A percentile compares a stretch with the other conserved stretches of the same genome.
Conservation (phyloP, 2,329 filamentous ascomycete species). For the Malbranchea zuffiana region DNA sequence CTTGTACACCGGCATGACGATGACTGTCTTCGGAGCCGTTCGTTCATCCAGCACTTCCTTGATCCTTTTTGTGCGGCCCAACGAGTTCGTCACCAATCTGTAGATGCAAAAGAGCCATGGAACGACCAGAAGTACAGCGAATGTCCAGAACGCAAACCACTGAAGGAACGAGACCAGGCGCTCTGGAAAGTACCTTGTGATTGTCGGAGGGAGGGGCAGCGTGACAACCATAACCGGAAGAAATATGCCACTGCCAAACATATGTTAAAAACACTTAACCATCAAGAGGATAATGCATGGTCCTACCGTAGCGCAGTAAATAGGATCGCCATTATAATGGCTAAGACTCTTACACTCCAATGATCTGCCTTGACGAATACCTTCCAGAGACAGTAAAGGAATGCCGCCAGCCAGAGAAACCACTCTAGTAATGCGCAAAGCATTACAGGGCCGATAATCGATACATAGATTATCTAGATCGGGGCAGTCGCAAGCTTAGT, state of each 20-base stretch:
- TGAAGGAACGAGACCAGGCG: conserved; percentile 62
- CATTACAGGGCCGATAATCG: conserved; percentile 71
- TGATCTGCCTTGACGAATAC: conserved; percentile 83
- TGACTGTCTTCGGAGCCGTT: conserved; percentile 83
- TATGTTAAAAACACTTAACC: not conserved
- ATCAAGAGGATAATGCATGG: conserved; percentile 3
- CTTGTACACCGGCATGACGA: conserved; percentile 95
- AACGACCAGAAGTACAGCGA: conserved; percentile 70
- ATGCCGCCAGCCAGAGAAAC: conserved; percentile 90
- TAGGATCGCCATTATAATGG: conserved; percentile 60
- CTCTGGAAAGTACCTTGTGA: conserved; percentile 62
- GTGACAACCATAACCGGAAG: conserved; percentile 92
- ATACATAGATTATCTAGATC: conserved; percentile 67
- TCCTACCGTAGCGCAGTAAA: conserved; percentile 67
- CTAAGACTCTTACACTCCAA: conserved; percentile 68
- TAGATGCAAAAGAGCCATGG: conserved; percentile 93
- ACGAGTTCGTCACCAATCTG: conserved; percentile 73
- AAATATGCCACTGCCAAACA: conserved; percentile 57
- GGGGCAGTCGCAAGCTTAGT: conserved; percentile 5
- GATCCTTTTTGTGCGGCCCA: conserved; percentile 71
- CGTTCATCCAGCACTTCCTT: conserved; percentile 74
- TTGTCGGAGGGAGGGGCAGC: conserved; percentile 62
- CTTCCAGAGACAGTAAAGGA: conserved; percentile 81
- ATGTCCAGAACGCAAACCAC: conserved; percentile 94
- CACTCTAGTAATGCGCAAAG: conserved; percentile 79